Base-by-base conservation (phyloP, 2,329 filamentous ascomycete genomes). In the Alternaria sp. region DNA sequence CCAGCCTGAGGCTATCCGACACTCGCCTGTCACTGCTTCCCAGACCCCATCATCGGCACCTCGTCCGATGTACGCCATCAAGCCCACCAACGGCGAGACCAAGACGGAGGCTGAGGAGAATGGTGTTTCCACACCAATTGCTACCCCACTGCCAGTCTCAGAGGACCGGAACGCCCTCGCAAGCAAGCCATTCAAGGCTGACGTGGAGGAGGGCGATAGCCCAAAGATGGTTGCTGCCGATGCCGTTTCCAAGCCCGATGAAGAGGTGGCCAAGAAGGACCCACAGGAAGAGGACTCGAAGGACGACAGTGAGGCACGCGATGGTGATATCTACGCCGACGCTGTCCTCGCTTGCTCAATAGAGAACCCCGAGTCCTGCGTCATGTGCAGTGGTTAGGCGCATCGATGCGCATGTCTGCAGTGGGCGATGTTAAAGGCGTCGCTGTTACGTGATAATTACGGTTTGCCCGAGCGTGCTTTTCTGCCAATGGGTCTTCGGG, bases 241-340 rank as follows among this genome's bases (percentile, higher is more conserved):
- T 70, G 91, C 92, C 16, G 7, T 73, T 69, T 41, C 84, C 57
- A 75, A 87, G 59, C 86, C 87, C 62, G 86, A 88, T 5, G 91
- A 93, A 71, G 87, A 91, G 74, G 69, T 73, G 16, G 82, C 93
- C 22, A 84, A 85, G 1, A 86, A 87, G 61, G 70, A 85, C 36
- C 80, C 82, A 51, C 90, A 94, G 79, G 86, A 87, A 3, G 93
- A 96, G 76, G 93, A 96, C 71, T 85, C 85, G 46, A 86, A 90
- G 59, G 85, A 87, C 24, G 87, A 90, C 64, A 93, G 86, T 73
- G 87, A 89, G 66, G 89, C 90, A 68, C 87, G 91, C 11, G 94
- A 97, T 79, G 88, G 88, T 51, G 94, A 99, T 77, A 99, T 99
- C 71, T 99, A 97, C 80, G 94, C 94, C 0, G 92, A 98, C 70